phyloP scores from a whole-genome alignment of 2,329 filamentous ascomycete genomes.

The Cadophora sp. region DNA sequence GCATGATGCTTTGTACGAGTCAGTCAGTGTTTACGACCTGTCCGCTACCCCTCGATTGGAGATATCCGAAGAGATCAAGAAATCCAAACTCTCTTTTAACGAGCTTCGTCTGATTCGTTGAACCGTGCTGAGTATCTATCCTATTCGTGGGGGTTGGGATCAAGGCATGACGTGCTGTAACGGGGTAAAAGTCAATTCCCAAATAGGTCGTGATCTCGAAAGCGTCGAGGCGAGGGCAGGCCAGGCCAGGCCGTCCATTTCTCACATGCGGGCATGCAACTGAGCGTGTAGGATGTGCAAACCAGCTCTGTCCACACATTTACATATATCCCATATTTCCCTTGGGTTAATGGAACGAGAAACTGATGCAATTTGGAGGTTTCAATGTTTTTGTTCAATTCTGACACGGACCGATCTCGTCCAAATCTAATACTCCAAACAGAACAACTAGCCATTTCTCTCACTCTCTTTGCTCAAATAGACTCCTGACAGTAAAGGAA shows the following conservation, averaged over 20 bases:
- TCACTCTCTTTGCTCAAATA: not conserved
- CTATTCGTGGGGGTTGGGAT: not conserved
- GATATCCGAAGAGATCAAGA: not conserved
- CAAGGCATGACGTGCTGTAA: not conserved
- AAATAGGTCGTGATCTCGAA: not conserved
- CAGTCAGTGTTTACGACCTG: not conserved
- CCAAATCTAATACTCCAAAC: conserved; percentile 5
- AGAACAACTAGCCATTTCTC: not conserved
- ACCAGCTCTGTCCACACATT: too few species aligned
- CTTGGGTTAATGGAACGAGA: too few species aligned
- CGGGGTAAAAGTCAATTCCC: not conserved
- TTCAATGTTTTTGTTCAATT: not conserved
- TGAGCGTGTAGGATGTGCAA: too few species aligned
- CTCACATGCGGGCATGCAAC: too few species aligned
- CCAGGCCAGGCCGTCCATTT: too few species aligned
- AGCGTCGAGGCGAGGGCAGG: too few species aligned
- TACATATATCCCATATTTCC: too few species aligned
- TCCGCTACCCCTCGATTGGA: not conserved
- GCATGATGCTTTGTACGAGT: not conserved
- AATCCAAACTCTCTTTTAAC: not conserved
- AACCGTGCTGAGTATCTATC: not conserved
- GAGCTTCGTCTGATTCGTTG: not conserved
- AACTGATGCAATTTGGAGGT: not conserved
- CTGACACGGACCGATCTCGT: not conserved
- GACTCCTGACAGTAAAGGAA: conserved; percentile 1